Percentiles rank a stretch among this genome's conserved stretches.
Conservation (phyloP, 148 eudicot species). For the Rhododendron kiyosumense region DNA sequence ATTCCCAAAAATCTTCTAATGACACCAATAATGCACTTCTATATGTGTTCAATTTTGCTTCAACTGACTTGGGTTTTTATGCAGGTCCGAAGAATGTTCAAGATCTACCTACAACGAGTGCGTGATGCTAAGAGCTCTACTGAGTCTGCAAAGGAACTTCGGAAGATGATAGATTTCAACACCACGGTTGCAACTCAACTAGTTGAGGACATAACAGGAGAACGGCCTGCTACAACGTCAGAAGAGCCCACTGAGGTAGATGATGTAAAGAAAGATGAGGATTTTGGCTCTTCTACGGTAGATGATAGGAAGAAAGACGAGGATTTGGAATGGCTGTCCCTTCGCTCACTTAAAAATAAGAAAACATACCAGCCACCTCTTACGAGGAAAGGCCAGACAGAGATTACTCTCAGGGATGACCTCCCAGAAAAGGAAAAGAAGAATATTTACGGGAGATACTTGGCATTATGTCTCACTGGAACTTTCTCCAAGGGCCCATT, state of each 20-base stretch:
- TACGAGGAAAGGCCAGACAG: slow-evolving; percentile 61
- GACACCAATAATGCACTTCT: background rate
- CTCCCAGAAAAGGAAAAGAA: slow-evolving; percentile 73
- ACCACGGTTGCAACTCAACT: slow-evolving; percentile 71
- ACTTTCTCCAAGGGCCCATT: slow-evolving; percentile 56
- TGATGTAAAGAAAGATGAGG: slow-evolving; percentile 40
- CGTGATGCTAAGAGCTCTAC: slow-evolving; percentile 59
- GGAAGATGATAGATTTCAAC: slow-evolving; percentile 80
- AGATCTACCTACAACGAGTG: slow-evolving; percentile 67
- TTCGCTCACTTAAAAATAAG: slow-evolving; percentile 60
- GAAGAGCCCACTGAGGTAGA: slow-evolving; percentile 52
- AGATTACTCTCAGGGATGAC: slow-evolving; percentile 74
- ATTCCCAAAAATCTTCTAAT: background rate
- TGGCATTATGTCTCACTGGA: slow-evolving; percentile 72
- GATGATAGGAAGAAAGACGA: slow-evolving; percentile 41
- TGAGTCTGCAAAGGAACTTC: slow-evolving; percentile 67
- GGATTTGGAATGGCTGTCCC: slow-evolving; percentile 83
- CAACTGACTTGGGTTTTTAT: background rate
- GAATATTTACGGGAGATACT: slow-evolving; percentile 76
- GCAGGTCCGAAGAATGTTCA: slow-evolving; percentile 77
- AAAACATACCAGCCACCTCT: slow-evolving; percentile 39
- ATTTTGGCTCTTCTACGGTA: slow-evolving; percentile 30
- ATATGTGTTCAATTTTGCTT: background rate
- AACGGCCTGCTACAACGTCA: slow-evolving; percentile 41
- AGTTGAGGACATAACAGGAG: slow-evolving; percentile 85